Evolutionary conservation across 768 basidiomycete species (phyloP).

Genomic region (Leccinum imitatum): DNA sequence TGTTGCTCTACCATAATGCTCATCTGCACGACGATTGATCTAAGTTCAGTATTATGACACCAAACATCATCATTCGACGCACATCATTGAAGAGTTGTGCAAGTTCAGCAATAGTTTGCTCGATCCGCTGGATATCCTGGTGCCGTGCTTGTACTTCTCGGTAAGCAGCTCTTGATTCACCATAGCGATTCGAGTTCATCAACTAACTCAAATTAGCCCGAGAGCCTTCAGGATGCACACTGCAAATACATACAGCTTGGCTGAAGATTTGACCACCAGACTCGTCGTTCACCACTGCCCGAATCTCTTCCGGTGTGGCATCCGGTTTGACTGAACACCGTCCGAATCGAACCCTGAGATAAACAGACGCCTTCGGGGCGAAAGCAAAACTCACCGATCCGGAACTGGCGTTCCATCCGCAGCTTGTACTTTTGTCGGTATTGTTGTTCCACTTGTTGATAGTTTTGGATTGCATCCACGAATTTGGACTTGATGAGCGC

Average conservation of each 20-base stretch:
- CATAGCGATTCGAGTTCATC: slow-evolving; percentile 88
- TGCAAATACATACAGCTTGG: slow-evolving; percentile 59
- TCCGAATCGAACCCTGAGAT: background rate
- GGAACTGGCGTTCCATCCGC: slow-evolving; percentile 82
- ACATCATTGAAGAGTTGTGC: slow-evolving; percentile 97
- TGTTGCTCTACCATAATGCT: slow-evolving; percentile 93
- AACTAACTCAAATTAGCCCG: slow-evolving; percentile 47
- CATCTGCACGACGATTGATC: slow-evolving; percentile 55
- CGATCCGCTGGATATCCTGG: slow-evolving; percentile 94
- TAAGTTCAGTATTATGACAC: slow-evolving; percentile 5
- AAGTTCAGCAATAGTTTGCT: slow-evolving; percentile 87
- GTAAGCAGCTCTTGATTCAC: slow-evolving; percentile 86
- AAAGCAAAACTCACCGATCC: slow-evolving; percentile 57
- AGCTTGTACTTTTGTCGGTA: slow-evolving; percentile 78
- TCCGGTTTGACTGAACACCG: slow-evolving; percentile 76
- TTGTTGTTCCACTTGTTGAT: slow-evolving; percentile 80
- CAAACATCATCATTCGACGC: slow-evolving; percentile 23
- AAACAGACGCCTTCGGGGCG: background rate
- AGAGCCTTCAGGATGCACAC: background rate
- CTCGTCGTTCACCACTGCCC: slow-evolving; percentile 83
- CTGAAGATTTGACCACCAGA: slow-evolving; percentile 85
- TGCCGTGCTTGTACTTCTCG: slow-evolving; percentile 97
- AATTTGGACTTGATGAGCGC: slow-evolving; percentile 73
- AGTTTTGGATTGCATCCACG: slow-evolving; percentile 81
- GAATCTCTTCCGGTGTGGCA: slow-evolving; percentile 85